These are phyloP conservation scores for Podaxis rugospora DNA, from an alignment of 768 basidiomycete genomes.

Conservation along the genomic window DNA sequence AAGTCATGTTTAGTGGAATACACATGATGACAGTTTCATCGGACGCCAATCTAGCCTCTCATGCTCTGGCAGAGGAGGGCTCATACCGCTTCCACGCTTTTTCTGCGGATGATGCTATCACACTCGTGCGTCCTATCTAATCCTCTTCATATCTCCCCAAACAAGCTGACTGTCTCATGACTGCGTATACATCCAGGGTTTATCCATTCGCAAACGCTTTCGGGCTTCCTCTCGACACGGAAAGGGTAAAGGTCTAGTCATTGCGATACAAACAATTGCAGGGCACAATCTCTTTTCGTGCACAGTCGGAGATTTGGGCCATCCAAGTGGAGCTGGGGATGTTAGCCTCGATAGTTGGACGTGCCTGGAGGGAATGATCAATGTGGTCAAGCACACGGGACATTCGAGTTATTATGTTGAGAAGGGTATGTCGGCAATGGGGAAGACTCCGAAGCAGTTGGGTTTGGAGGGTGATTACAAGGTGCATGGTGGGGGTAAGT, in stretches of 20 bases:
- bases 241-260: constrained; percentile 77
- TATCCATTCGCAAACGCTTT: constrained; percentile 82
- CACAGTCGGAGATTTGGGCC: constrained; percentile 78
- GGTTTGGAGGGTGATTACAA: constrained; percentile 62
- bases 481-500: constrained; percentile 75
- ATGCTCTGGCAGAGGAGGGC: constrained; percentile 67
- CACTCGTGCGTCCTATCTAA: constrained; percentile 40
- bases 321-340: constrained; percentile 61
- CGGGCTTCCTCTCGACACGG: constrained; percentile 64
- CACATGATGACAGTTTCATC: constrained; percentile 53
- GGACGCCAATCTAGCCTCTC: constrained; percentile 70
- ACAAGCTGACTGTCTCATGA: not conserved
- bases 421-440: constrained; percentile 82
- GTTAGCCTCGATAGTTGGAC: constrained; percentile 81
- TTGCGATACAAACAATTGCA: constrained; percentile 74
- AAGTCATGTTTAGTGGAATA: constrained; percentile 58
- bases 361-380: constrained; percentile 74
- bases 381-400: constrained; percentile 73
- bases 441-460: constrained; percentile 69
- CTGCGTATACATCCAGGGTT: constrained; percentile 33
- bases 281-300: constrained; percentile 80
- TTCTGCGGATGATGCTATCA: constrained; percentile 74
- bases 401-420: constrained; percentile 86
- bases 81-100: constrained; percentile 70
- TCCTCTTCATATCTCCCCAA: not conserved